Evolutionary conservation across 192 early-diverging fungal genomes (phyloP).

Genomic region (Coemansia sp.): DNA sequence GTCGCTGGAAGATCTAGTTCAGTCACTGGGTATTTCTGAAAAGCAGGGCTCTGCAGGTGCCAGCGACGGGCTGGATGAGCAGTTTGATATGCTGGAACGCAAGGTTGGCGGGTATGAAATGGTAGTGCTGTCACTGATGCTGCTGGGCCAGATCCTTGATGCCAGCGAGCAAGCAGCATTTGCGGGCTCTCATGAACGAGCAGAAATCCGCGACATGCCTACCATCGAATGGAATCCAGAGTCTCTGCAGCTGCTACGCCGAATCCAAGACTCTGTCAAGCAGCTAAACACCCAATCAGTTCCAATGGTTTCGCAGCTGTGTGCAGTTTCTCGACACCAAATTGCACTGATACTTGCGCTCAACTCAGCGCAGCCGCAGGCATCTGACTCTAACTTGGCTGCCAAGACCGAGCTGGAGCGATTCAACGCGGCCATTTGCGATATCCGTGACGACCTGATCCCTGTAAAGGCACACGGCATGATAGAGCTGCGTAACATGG

Average conservation of each 20-base stretch:
- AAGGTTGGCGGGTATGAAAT: constrained; percentile 58
- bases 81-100: constrained; percentile 19
- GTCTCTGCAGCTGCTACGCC: constrained; percentile 28
- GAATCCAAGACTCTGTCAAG: constrained; percentile 14
- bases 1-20: constrained; percentile 18
- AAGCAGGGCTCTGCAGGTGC: constrained; percentile 10
- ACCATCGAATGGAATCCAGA: constrained; percentile 7
- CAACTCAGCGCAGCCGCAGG: constrained; percentile 5
- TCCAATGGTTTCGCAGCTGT: constrained; percentile 4
- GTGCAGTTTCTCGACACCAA: constrained; percentile 17
- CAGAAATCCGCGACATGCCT: constrained; percentile 6
- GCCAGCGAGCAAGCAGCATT: constrained; percentile 47
- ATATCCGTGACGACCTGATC: constrained; percentile 71
- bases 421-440: constrained; percentile 74
- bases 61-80: constrained; percentile 15
- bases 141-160: constrained; percentile 62
- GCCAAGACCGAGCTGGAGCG: constrained; percentile 51
- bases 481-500: constrained; percentile 74
- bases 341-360: constrained; percentile 40
- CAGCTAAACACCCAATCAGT: constrained; percentile 4
- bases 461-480: constrained; percentile 90
- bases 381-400: constrained; percentile 2
- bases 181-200: neutral
- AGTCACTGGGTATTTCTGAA: constrained; percentile 5
- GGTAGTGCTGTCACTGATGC: constrained; percentile 57